phyloP scores from a whole-genome alignment of 108 stramenopile species.

The Cyclotella baltica region DNA sequence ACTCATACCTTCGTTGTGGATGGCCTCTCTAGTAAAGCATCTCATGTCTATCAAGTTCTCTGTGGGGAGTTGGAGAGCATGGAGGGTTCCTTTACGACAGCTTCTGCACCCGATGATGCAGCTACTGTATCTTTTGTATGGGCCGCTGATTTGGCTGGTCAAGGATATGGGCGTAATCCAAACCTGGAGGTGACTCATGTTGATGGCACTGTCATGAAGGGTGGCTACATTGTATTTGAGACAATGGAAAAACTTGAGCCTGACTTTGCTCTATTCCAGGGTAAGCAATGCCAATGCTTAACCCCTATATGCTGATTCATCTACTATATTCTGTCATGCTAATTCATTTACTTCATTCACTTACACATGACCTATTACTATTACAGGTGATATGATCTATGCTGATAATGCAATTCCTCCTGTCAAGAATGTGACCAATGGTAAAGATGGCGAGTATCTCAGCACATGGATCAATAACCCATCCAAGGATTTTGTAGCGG shows the following conservation, averaged over 20 bases:
- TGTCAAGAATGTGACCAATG: conserved; percentile 26
- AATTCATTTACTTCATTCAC: too few relatives aligned
- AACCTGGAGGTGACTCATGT: conserved; percentile 35
- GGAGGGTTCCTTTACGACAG: conserved; percentile 49
- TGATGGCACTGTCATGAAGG: conserved; percentile 34
- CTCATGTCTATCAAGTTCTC: conserved; percentile 38
- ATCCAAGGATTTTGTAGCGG: conserved; percentile 46
- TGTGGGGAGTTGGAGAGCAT: conserved; percentile 38
- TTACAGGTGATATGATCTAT: conserved; percentile 57
- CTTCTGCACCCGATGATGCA: conserved; percentile 23
- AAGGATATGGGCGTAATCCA: conserved; percentile 61
- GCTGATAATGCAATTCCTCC: conserved; percentile 45
- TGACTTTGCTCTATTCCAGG: conserved; percentile 54
- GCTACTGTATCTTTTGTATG: conserved; percentile 47
- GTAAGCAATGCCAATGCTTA: not conserved
- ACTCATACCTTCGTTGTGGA: conserved; percentile 49
- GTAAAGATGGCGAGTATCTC: conserved; percentile 14
- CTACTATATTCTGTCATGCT: too few relatives aligned
- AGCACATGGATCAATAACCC: conserved; percentile 52
- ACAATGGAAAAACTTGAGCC: conserved; percentile 51
- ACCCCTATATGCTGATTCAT: not conserved
- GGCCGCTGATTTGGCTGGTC: conserved; percentile 49
- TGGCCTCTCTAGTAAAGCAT: conserved; percentile 19
- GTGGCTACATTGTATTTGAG: conserved; percentile 58
- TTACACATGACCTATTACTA: too few relatives aligned